These are phyloP conservation scores for Papiliotrema nemorosa DNA, from an alignment of 1,284 basidiomycete genomes.

Conservation along the genomic window DNA sequence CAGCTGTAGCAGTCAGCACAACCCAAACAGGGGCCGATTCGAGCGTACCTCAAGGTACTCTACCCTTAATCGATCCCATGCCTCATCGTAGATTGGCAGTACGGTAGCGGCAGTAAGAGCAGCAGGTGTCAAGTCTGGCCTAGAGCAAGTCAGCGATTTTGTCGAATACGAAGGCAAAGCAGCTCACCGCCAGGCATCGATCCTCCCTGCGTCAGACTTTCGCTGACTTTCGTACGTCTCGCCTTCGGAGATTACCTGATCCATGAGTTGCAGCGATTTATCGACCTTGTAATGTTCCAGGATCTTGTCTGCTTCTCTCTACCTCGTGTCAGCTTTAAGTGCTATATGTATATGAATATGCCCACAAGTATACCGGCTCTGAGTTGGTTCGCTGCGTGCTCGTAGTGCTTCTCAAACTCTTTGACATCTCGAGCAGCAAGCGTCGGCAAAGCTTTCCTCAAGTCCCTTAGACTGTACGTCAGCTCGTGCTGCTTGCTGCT, in stretches of 20 bases:
- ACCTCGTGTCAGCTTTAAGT: not conserved
- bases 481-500: too few relatives aligned
- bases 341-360: not conserved
- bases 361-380: slow-evolving; percentile 2
- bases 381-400: slow-evolving; percentile 14
- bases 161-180: not conserved
- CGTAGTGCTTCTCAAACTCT: slow-evolving; percentile 22
- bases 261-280: slow-evolving; percentile 28
- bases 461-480: slow-evolving; percentile 10
- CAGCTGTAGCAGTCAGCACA: slow-evolving; percentile 16
- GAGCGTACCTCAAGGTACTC: slow-evolving; percentile 41
- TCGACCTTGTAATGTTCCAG: slow-evolving; percentile 38
- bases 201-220: slow-evolving; percentile 9
- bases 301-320: slow-evolving; percentile 4
- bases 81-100: slow-evolving; percentile 42
- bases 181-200: slow-evolving; percentile 44
- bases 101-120: slow-evolving; percentile 37
- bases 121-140: slow-evolving; percentile 37
- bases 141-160: not conserved
- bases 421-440: slow-evolving; percentile 20
- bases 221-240: slow-evolving; percentile 14
- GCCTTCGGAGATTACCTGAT: slow-evolving; percentile 36
- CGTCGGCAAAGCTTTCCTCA: slow-evolving; percentile 26
- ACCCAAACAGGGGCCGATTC: not conserved
- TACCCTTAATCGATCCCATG: slow-evolving; percentile 31